phyloP scores from a whole-genome alignment of 495 filamentous ascomycete species.

The Copromyces sp. region DNA sequence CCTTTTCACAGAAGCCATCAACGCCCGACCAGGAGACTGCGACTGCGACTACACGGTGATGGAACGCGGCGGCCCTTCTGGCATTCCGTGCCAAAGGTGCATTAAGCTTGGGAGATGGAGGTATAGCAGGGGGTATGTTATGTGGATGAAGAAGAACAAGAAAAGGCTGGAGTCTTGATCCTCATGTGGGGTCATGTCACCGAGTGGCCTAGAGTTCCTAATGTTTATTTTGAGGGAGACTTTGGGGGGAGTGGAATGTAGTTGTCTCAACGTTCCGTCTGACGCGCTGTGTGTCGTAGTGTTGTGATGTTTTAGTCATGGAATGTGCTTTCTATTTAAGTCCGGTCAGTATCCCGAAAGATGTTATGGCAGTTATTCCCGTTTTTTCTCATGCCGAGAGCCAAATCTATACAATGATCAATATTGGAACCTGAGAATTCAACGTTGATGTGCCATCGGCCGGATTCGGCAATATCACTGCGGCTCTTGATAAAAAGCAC shows the following conservation, averaged over 20 bases:
- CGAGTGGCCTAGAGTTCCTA: not conserved
- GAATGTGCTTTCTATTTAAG: not conserved
- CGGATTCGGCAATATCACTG: not conserved
- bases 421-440: not conserved
- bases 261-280: not conserved
- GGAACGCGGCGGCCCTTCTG: not conserved
- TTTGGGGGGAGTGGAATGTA: not conserved
- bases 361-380: not conserved
- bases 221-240: not conserved
- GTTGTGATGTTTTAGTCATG: not conserved
- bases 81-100: not conserved
- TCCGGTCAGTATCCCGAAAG: not conserved
- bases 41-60: not conserved
- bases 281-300: not conserved
- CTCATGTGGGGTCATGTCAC: too few species aligned
- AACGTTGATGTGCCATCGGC: not conserved
- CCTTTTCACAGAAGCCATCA: not conserved
- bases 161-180: too few species aligned
- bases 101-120: not conserved
- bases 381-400: not conserved
- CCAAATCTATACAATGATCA: not conserved
- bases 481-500: not conserved
- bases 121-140: not conserved
- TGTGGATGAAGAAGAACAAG: not conserved
- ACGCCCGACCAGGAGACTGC: not conserved